Evolutionary conservation across 129 eudicot genomes (phyloP), one percentile per base, ranked within the genome.

Genomic region (Artemisia tridentata): DNA sequence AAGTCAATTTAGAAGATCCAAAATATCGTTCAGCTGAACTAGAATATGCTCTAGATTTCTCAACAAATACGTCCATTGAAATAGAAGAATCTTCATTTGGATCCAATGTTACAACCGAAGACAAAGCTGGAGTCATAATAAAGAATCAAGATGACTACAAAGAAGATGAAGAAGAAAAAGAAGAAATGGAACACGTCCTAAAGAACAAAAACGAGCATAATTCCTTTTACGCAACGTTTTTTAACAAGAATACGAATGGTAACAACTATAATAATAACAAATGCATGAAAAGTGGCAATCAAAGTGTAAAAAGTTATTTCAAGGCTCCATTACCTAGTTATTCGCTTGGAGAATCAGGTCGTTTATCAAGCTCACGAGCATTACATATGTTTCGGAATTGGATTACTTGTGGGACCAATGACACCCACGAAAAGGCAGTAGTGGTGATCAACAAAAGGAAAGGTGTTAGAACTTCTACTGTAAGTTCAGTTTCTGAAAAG

Each of bases 321-420:
- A 43, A 72, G 64, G 49, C 71, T 23, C 46, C 21, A 4, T 27
- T 75, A 23, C 62, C 80, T 46, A 31, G 64, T 19, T 67, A 78
- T 11, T 55, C 73, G 4, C 71, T 78, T 15, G 13, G 74, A 43
- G 84, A 82, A 83, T 80, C 82, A 60, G 68, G 73, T 73, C 76
- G 81, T 31, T 55, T 59, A 50, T 78, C 80, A 4, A 67, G 71
- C 45, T 57, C 67, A 71, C 80, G 85, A 27, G 75, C 73, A 14
- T 80, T 88, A n/a, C 48, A 27, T 13, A 62, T 90, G 73, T 80
- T 90, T 17, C 80, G 86, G 2, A 86, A 77, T 20, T 74, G 87
- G 76, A 79, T 90, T 52, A 82, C 82, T 12, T 90, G 96, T 66
- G 91, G 93, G 23, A 69, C 85, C 1, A 77, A 80, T 25, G 87